Evolutionary conservation across 306 rosid genomes (phyloP), one percentile per base, ranked within the genome.

Genomic region (Lagenaria siceraria): DNA sequence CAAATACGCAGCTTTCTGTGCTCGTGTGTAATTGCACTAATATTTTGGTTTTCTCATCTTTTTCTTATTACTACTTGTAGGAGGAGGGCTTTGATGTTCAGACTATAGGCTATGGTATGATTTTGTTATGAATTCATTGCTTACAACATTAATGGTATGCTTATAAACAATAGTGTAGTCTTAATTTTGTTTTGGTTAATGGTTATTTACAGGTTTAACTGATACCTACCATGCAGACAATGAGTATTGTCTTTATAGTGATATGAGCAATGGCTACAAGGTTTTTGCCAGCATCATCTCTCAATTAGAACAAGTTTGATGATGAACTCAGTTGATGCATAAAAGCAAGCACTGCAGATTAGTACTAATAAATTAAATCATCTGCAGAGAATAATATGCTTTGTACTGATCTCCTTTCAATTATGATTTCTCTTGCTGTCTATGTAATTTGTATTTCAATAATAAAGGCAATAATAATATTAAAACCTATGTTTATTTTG

Each of bases 21-120:
- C 21, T 59, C 6, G 33, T 25, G 19, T 43, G 13, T 21, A 4
- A 17, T 35, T 19, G 8, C 9, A 6, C 59, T 43, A 8, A n/a
- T 40, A 6, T 40, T 40, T 52, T 4, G 5, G 11, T 56, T 24
- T 52, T 76, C 63, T 36, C 75, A 58, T 21, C 22, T 6, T 51
- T 27, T 53, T 72, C 46, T 27, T 38, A 52, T 33, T 33, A 54
- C 80, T 58, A 62, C 84, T 33, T 79, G 63, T 79, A 92, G 99
- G 96, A 90, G 17, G 93, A 87, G 77, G 99, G 99, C 48, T 95
- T 89, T 65, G 97, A 95, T 81, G 99, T 95, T 84, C 97, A 95
- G 80, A 89, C 91, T 77, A 19, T 85, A 46, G 97, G 97, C 84
- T 95, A 92, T 33, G 93, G 99, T 95, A 90, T 73, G 90, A 25